These are phyloP conservation scores for Cytospora mali DNA, from an alignment of 2,329 filamentous ascomycete species.

Conservation along the genomic window DNA sequence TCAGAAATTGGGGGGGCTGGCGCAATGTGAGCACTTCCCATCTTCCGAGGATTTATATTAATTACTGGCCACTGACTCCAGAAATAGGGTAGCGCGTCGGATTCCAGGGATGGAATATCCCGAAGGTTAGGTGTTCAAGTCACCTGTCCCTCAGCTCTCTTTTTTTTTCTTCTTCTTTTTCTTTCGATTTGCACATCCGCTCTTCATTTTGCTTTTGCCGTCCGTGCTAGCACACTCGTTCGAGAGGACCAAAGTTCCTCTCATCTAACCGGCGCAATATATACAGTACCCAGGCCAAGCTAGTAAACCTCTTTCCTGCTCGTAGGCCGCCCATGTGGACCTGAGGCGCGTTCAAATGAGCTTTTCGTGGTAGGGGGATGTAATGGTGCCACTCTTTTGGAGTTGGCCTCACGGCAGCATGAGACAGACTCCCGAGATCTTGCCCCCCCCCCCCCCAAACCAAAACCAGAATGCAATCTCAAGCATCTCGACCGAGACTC, in stretches of 20 bases:
- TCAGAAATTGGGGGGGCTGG: not conserved
- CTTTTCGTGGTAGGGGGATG: too few relatives aligned
- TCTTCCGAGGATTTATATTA: not conserved
- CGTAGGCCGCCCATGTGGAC: not conserved
- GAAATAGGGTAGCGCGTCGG: constrained; percentile 3
- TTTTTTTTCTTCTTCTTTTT: not conserved
- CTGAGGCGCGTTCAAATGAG: not conserved
- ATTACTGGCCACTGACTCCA: not conserved
- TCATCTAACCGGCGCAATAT: not conserved
- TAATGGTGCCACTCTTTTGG: too few relatives aligned
- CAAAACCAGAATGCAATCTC: too few relatives aligned
- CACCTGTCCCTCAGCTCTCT: not conserved
- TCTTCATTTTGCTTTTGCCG: not conserved
- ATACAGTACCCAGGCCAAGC: not conserved
- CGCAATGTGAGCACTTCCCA: not conserved
- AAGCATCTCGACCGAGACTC: too few relatives aligned
- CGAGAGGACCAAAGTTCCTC: not conserved
- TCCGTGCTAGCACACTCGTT: not conserved
- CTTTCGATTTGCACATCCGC: not conserved
- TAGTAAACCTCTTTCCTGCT: not conserved
- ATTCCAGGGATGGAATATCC: not conserved
- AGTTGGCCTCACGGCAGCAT: too few relatives aligned
- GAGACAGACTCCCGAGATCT: too few relatives aligned
- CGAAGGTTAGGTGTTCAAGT: constrained; percentile 10
- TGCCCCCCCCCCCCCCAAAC: too few relatives aligned